Conservation (phyloP, 163 green algal species). For the Trebouxia gelatinosa region DNA sequence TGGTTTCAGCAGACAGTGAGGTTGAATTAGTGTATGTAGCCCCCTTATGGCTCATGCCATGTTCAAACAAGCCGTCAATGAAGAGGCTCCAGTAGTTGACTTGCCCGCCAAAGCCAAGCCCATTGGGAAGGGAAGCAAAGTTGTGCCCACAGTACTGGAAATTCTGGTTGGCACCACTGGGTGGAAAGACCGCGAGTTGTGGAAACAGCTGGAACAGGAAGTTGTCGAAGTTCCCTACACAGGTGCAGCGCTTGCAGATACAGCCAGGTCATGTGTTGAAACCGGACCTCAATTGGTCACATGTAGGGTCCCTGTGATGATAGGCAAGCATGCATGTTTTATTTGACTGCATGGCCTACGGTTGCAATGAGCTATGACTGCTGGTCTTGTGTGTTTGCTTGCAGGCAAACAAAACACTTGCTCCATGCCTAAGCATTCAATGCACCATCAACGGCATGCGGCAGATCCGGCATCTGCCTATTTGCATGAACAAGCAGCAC, state of each 20-base stretch:
- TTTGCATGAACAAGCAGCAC: background rate
- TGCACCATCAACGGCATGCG: no score
- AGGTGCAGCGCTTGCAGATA: background rate
- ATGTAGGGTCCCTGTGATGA: no score
- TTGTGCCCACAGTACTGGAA: conserved; percentile 69
- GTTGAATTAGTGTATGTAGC: conserved; percentile 48
- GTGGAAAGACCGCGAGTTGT: conserved; percentile 36
- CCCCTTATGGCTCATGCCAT: conserved; percentile 58
- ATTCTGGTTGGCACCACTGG: conserved; percentile 67
- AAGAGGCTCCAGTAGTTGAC: conserved; percentile 62
- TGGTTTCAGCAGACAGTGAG: conserved; percentile 29
- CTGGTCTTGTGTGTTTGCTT: no score
- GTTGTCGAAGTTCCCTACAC: conserved; percentile 33
- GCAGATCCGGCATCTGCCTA: background rate
- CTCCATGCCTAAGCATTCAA: no score
- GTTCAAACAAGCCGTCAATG: conserved; percentile 62
- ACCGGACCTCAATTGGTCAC: no score
- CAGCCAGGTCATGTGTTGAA: background rate
- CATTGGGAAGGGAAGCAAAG: conserved; percentile 64
- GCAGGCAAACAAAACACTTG: no score
- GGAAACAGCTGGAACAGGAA: conserved; percentile 46
- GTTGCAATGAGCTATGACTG: no score
- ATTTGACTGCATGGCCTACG: no score
- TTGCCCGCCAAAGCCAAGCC: conserved; percentile 68
- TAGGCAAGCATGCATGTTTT: no score